Conservation (phyloP, 768 basidiomycete genomes). For the Boletus sensibilis region DNA sequence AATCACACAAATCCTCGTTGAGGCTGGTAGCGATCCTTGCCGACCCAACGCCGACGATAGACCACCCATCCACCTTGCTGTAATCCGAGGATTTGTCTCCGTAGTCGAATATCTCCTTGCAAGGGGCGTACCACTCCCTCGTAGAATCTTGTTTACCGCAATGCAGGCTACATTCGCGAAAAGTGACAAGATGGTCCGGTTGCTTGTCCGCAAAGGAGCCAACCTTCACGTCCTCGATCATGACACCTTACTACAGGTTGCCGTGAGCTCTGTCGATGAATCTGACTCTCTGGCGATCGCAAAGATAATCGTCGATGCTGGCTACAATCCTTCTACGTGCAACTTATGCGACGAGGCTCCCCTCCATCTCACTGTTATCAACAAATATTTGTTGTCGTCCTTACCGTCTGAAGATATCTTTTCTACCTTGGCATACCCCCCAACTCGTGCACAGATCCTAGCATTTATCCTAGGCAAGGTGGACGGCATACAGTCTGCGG, state of each 20-base stretch:
- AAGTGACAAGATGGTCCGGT: neutral
- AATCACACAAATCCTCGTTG: neutral
- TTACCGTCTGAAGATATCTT: too few relatives aligned
- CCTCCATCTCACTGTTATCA: neutral
- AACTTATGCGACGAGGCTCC: neutral
- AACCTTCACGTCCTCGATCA: neutral
- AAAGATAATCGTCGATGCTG: neutral
- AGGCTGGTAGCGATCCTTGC: neutral
- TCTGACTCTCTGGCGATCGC: neutral
- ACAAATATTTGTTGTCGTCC: too few relatives aligned
- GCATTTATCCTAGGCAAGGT: too few relatives aligned
- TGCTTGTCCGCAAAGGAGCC: constrained; percentile 1
- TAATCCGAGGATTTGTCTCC: neutral
- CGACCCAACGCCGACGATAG: neutral
- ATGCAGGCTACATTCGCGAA: neutral
- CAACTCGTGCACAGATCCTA: too few relatives aligned
- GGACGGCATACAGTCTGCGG: too few relatives aligned
- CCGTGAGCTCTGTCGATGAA: too few relatives aligned
- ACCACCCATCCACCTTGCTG: neutral
- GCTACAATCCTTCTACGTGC: neutral
- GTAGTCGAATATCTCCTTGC: neutral
- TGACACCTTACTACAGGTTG: neutral
- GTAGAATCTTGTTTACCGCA: neutral
- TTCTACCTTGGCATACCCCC: too few relatives aligned
- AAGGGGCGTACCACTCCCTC: neutral